Evolutionary conservation across 2,329 filamentous ascomycete species (phyloP).

Genomic region (Didymella sp.): DNA sequence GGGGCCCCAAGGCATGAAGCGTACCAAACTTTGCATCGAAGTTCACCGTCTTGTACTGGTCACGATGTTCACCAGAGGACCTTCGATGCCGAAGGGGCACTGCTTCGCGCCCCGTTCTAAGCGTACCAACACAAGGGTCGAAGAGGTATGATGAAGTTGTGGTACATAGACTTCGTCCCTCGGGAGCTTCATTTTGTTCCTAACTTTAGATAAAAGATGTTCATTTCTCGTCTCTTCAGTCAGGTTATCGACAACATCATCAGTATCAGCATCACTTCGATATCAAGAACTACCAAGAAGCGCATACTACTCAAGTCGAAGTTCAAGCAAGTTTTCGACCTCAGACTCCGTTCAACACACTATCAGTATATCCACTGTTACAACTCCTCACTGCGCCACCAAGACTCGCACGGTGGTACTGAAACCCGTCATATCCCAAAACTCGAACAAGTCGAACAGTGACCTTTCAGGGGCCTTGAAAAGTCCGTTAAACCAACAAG

Average conservation of each 20-base stretch:
- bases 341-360: too few relatives aligned
- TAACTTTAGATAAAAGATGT: background rate
- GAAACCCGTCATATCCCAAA: too few relatives aligned
- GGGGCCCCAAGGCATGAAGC: background rate
- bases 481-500: background rate
- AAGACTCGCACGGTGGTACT: too few relatives aligned
- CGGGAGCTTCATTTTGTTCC: constrained; percentile 1
- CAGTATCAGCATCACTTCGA: background rate
- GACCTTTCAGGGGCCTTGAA: background rate
- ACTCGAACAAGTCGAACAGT: background rate
- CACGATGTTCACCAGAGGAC: constrained; percentile 6
- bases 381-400: too few relatives aligned
- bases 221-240: background rate
- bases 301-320: background rate
- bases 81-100: background rate
- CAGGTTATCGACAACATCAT: background rate
- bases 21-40: background rate
- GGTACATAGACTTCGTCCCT: background rate
- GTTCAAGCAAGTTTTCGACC: too few relatives aligned
- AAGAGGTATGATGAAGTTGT: background rate
- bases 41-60: background rate
- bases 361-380: too few relatives aligned
- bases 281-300: background rate
- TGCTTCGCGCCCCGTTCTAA: background rate
- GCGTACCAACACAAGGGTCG: background rate